A percentile compares a stretch with the other conserved stretches of the same genome.
Evolutionary conservation across 305 asterid species (phyloP).

Genomic region (Solanum chacoense): DNA sequence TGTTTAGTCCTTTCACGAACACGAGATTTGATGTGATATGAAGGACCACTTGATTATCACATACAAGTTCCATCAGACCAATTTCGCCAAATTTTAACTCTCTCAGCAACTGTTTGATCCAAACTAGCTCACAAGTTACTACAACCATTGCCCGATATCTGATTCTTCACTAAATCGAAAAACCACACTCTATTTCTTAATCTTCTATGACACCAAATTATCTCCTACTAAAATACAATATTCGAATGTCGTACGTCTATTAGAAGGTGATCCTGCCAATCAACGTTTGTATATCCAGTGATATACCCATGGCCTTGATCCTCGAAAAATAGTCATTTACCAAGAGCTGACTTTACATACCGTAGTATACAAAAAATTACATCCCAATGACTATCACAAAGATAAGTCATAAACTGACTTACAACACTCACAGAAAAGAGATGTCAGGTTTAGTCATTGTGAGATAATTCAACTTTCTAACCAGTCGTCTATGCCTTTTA

Average conservation of each 20-base stretch:
- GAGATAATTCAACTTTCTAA: neutral
- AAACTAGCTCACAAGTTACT: neutral
- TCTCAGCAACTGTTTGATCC: neutral
- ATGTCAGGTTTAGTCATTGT: neutral
- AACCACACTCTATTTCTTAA: neutral
- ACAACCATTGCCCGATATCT: neutral
- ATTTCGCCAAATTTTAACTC: neutral
- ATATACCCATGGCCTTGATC: neutral
- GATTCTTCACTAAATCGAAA: neutral
- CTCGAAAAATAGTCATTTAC: too few species aligned
- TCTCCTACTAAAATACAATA: neutral
- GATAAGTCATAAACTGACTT: neutral
- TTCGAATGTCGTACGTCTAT: too few species aligned
- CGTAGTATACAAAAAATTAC: neutral
- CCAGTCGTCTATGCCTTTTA: too few species aligned
- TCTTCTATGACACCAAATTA: neutral
- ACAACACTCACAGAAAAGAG: too few species aligned
- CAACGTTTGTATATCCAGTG: neutral
- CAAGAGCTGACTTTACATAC: neutral
- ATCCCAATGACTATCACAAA: neutral
- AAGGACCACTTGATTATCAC: neutral
- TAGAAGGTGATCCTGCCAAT: fast-evolving
- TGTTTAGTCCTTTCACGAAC: neutral
- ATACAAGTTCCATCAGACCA: too few species aligned
- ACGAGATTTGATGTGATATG: neutral